Base-by-base conservation (phyloP, 208 protist genomes). In the Angomonas deanei region DNA sequence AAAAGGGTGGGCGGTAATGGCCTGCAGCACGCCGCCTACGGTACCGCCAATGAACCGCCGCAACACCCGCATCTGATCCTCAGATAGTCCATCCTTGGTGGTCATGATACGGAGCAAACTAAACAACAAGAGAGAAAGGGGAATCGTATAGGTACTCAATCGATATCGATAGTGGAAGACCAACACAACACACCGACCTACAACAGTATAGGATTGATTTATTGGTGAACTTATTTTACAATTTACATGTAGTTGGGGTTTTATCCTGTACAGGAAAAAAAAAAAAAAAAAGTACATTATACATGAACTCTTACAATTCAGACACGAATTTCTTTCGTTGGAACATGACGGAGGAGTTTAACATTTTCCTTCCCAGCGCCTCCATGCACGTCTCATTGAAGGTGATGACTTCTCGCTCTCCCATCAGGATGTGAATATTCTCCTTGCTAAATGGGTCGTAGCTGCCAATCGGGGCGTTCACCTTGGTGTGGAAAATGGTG, bases 351-450 rank as follows among this genome's bases (percentile, higher is more conserved):
- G 78, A 69, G 42, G 70, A 64, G 69, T 96, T 96, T 39, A 96
- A 70, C 74, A 96, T 82, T 70, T 79, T 83, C 0, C 90, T 75
- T 13, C 90, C 90, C 55, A 93, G 86, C 5, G 75, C 70, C 11
- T 58, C 68, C 19, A 64, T 66, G 58, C 90, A 92, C 2, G 83
- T 75, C 13, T 83, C 76, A 19, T 76, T 54, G 64, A 93, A 93
- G 11, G 83, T 63, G 30, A 90, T 52, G 30, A 53, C 63, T 3
- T 34, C 27, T 0, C 66, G 38, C 13, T 49, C 77, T 19, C 67
- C 70, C 26, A 86, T 84, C 23, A 96, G 76, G 5, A 74, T 64
- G 5, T 70, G 68, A 21, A 93, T 69, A 54, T 92, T 81, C 27
- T 73, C 61, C 46, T 56, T 57, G 5, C 74, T 76, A 54, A 85